phyloP scores from a whole-genome alignment of 768 basidiomycete species.

The Phlegmacium glaucopus region DNA sequence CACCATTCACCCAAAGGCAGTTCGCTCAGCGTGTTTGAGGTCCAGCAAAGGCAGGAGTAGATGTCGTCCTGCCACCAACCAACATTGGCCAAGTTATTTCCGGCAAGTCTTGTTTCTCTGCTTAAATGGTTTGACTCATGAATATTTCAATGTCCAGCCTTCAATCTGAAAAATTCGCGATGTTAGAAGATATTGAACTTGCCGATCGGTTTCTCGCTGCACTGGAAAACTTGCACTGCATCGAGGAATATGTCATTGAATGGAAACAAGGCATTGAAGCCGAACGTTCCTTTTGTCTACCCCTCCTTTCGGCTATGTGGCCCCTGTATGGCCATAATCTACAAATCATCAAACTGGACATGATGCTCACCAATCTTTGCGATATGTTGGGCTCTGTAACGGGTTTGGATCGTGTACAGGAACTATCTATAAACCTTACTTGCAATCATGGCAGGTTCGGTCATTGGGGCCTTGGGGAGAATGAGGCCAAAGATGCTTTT shows the following conservation, averaged over 20 bases:
- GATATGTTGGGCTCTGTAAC: slow-evolving; percentile 7
- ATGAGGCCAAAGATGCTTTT: slow-evolving; percentile 6
- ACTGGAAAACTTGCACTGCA: slow-evolving; percentile 5
- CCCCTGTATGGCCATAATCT: slow-evolving; percentile 5
- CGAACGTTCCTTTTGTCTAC: slow-evolving; percentile 13
- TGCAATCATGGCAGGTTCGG: not conserved
- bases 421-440: slow-evolving; percentile 6
- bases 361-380: slow-evolving; percentile 9
- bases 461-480: not conserved
- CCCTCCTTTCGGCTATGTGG: slow-evolving; percentile 11
- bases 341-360: slow-evolving; percentile 5
- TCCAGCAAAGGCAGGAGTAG: slow-evolving; percentile 6
- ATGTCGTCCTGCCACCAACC: slow-evolving; percentile 5
- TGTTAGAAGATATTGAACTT: slow-evolving; percentile 12
- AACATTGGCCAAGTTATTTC: slow-evolving; percentile 11
- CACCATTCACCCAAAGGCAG: slow-evolving; percentile 16
- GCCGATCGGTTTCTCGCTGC: slow-evolving; percentile 12
- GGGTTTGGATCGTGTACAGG: slow-evolving; percentile 10
- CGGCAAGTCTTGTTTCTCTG: slow-evolving; percentile 6
- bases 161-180: not conserved
- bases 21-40: slow-evolving; percentile 19
- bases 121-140: not conserved
- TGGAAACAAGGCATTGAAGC: slow-evolving; percentile 12
- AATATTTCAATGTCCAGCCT: not conserved
- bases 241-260: slow-evolving; percentile 11